Evolutionary conservation across 805 yeast genomes (phyloP).

Genomic region (Candida arabinofermentans): DNA sequence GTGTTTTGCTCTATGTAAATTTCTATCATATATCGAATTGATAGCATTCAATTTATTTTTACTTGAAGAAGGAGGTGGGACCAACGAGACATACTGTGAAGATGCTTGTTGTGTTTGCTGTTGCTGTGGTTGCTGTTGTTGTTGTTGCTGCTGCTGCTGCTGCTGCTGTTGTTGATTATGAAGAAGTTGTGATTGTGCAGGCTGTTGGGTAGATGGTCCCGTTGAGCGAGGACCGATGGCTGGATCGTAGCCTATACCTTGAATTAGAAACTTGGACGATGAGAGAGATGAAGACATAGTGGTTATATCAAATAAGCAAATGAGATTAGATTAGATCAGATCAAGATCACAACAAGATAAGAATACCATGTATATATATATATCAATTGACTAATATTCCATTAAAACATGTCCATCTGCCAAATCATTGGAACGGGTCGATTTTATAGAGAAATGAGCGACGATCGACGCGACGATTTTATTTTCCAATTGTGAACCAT

Average conservation of each 20-base stretch:
- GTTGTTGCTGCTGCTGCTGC: slow-evolving; percentile 10
- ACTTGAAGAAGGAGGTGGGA: background rate
- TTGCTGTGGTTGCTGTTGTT: slow-evolving; percentile 16
- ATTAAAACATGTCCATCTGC: no score
- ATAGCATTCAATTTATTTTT: slow-evolving; percentile 7
- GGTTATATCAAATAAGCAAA: background rate
- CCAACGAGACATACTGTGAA: slow-evolving; percentile 6
- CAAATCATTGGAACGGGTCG: no score
- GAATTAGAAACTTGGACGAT: slow-evolving; percentile 14
- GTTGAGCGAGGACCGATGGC: slow-evolving; percentile 28
- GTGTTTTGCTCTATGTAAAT: slow-evolving; percentile 57
- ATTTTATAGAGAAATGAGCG: no score
- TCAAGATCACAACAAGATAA: no score
- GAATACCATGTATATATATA: no score
- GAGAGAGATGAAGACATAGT: slow-evolving; percentile 17
- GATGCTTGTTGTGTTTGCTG: slow-evolving; percentile 3
- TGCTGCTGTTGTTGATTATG: background rate
- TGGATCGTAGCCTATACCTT: slow-evolving; percentile 29
- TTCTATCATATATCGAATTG: slow-evolving; percentile 62
- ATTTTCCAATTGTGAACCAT: background rate
- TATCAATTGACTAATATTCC: no score
- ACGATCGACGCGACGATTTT: no score
- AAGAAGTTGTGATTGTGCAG: slow-evolving; percentile 4
- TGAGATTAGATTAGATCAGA: no score
- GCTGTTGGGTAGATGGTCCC: slow-evolving; percentile 14